phyloP scores from a whole-genome alignment of 208 protist genomes.

The Leishmania major region DNA sequence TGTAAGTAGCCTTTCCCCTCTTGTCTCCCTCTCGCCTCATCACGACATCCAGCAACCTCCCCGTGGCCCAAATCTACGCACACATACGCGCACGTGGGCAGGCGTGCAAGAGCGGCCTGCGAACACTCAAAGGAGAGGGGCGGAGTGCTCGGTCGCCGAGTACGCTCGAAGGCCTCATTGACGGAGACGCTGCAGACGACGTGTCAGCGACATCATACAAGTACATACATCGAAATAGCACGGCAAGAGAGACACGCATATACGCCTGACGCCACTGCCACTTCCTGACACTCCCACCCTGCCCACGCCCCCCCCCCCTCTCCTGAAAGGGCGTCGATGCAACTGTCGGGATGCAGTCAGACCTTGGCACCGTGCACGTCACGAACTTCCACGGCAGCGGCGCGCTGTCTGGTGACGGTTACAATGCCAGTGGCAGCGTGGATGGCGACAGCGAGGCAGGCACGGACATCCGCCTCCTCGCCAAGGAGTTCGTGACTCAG shows the following conservation, averaged over 20 bases:
- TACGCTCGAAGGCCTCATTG: too few species aligned
- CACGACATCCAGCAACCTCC: not conserved
- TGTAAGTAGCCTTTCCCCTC: not conserved
- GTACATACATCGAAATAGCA: slow-evolving; percentile 16
- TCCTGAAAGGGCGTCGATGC: not conserved
- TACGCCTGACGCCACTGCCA: not conserved
- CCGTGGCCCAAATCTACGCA: not conserved
- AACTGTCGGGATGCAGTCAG: slow-evolving; percentile 57
- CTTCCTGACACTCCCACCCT: not conserved
- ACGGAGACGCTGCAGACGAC: not conserved
- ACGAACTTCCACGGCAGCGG: slow-evolving; percentile 81
- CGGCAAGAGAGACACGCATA: slow-evolving; percentile 6
- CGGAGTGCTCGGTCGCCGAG: too few species aligned
- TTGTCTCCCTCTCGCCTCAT: not conserved
- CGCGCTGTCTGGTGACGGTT: slow-evolving; percentile 22
- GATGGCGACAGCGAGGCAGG: slow-evolving; percentile 24
- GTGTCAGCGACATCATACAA: slow-evolving; percentile 11
- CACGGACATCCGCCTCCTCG: slow-evolving; percentile 67
- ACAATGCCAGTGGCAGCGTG: slow-evolving; percentile 11
- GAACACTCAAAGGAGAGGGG: not conserved
- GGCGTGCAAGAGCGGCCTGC: not conserved
- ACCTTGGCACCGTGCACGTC: slow-evolving; percentile 77
- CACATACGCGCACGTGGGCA: not conserved
- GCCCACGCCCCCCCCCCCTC: too few species aligned
- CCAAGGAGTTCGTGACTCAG: slow-evolving; percentile 79